Base-by-base conservation (phyloP, 257 asterid species). In the Solanum paucissectum region DNA sequence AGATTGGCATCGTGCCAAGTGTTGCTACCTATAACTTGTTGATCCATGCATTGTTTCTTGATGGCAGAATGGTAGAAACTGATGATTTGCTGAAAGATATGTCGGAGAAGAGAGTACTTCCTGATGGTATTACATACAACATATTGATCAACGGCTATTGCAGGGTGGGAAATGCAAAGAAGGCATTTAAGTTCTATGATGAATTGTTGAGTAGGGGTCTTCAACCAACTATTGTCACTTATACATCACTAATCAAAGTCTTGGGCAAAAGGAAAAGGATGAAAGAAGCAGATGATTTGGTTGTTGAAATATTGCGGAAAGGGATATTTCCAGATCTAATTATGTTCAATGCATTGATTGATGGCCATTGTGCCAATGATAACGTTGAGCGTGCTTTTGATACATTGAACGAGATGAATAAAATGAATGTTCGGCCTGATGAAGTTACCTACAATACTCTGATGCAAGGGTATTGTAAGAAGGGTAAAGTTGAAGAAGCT, bases 401-500 rank as follows among this genome's bases (percentile, higher is more conserved):
- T 68, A 92, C 89, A 85, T 71, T 92, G 77, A 89, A 52, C 60
- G 93, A 90, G 90, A 93, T 93, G 94, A 92, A 90, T 42, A 90
- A 55, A 88, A 71, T 90, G 94, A 90, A 90, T 83, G 85, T 94
- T 36, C 13, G 27, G 76, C 95, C 96, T 62, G 94, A 94, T 87
- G 92, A 88, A 86, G 94, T 92, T 46, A 92, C 94, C 68, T 93
- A 92, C 88, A 90, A 92, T 87, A 88, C 91, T 44, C 52, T 92
- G 46, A 92, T 94, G 91, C 92, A 88, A 85, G 93, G 95, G n/a
- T 91, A 86, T 87, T 93, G 95, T 88, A 90, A 71, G 81, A 88
- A 86, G 87, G 94, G 94, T 73, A 92, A 87, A 87, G 92, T 93
- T 83, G 92, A 93, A 91, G 93, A 91, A 74, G 95, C 95, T 86